Evolutionary conservation across 345 rosid genomes (phyloP).

Genomic region (Theobroma cacao): DNA sequence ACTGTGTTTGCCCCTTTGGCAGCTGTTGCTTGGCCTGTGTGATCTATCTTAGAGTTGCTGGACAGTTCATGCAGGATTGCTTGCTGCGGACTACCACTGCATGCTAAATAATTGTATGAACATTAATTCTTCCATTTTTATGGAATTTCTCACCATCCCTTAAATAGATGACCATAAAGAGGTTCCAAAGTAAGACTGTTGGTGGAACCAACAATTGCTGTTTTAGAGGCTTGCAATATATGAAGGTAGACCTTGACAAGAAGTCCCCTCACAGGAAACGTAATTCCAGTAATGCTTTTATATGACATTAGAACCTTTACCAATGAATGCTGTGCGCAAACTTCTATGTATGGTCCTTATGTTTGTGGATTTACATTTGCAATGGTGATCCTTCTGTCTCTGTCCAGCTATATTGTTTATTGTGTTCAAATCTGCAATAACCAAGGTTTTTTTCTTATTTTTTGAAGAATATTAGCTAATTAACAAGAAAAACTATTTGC

Average conservation of each 20-base stretch:
- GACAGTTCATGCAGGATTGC: neutral
- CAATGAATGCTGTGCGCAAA: neutral
- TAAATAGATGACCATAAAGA: neutral
- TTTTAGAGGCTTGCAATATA: neutral
- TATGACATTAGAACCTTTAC: neutral
- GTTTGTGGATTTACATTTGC: neutral
- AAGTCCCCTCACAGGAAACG: neutral
- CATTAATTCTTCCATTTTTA: neutral
- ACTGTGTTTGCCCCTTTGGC: neutral
- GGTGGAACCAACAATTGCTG: neutral
- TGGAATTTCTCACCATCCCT: neutral
- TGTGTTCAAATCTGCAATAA: neutral
- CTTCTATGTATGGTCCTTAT: neutral
- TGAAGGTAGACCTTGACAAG: neutral
- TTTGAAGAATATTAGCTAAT: neutral
- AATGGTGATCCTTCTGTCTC: neutral
- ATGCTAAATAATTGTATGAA: neutral
- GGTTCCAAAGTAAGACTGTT: slow-evolving; percentile 2
- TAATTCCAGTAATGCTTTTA: neutral
- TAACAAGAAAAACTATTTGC: neutral
- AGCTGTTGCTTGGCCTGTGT: neutral
- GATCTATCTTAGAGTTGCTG: neutral
- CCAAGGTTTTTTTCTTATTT: neutral
- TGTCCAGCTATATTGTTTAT: neutral
- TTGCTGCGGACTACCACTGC: neutral